Conservation (phyloP, 2,329 filamentous ascomycete genomes). For the Alternaria consortialis region DNA sequence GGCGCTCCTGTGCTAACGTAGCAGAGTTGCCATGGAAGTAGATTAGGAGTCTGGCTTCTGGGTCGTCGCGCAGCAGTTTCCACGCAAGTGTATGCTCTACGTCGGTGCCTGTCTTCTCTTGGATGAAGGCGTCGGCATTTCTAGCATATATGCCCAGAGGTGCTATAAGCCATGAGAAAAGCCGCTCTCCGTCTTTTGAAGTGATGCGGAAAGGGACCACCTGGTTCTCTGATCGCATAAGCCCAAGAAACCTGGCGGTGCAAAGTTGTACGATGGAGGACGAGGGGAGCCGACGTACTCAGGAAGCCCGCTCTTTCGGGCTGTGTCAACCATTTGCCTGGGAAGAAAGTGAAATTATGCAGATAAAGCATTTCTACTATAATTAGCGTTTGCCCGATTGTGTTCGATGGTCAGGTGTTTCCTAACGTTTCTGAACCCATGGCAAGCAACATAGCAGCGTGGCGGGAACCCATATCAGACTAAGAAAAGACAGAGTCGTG, state of each 20-base stretch:
- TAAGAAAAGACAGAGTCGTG: conserved; percentile 38
- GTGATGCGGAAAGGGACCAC: conserved; percentile 81
- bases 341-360: conserved; percentile 47
- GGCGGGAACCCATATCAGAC: conserved; percentile 47
- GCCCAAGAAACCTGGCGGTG: conserved; percentile 2
- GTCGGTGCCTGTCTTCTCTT: conserved; percentile 46
- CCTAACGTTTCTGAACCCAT: conserved; percentile 48
- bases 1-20: conserved; percentile 81
- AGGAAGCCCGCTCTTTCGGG: conserved; percentile 50
- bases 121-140: conserved; percentile 72
- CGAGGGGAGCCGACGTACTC: conserved; percentile 31
- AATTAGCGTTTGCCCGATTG: conserved; percentile 12
- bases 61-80: conserved; percentile 60
- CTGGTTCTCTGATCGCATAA: conserved; percentile 72
- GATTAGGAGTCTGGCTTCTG: conserved; percentile 64
- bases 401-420: neutral
- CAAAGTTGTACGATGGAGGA: neutral
- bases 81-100: conserved; percentile 60
- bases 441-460: conserved; percentile 48
- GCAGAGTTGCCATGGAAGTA: conserved; percentile 69
- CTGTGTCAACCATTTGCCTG: conserved; percentile 47
- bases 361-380: conserved; percentile 47
- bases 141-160: conserved; percentile 78
- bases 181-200: conserved; percentile 76
- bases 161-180: conserved; percentile 93